These are phyloP conservation scores for Tuber aestivum DNA, from an alignment of 495 filamentous ascomycete species.

Conservation along the genomic window DNA sequence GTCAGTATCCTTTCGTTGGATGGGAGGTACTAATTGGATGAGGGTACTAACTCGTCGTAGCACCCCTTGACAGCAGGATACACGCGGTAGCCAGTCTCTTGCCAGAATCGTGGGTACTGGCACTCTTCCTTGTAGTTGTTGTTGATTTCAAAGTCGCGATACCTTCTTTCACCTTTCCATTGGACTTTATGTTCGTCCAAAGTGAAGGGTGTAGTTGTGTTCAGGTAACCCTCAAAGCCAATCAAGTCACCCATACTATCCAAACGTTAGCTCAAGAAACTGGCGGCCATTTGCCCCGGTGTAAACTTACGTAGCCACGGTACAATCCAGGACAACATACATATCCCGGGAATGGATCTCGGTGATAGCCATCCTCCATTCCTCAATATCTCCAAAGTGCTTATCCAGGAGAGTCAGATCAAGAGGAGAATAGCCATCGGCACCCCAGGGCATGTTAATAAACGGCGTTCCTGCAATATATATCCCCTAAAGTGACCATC, in stretches of 20 bases:
- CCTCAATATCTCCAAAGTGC: conserved; percentile 59
- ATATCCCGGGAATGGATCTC: conserved; percentile 62
- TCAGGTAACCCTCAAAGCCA: conserved; percentile 62
- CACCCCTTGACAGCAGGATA: conserved; percentile 46
- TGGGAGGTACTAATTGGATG: neutral
- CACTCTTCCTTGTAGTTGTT: conserved; percentile 58
- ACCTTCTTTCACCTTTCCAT: conserved; percentile 56
- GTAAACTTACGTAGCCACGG: conserved; percentile 57
- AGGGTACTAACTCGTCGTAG: conserved; percentile 51
- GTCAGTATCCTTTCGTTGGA: neutral
- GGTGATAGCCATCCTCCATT: conserved; percentile 59
- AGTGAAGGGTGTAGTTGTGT: conserved; percentile 59
- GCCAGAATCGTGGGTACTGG: conserved; percentile 62
- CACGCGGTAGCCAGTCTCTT: conserved; percentile 55
- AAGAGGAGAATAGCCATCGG: conserved; percentile 60
- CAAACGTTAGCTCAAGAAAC: conserved; percentile 8
- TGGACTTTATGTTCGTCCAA: conserved; percentile 53
- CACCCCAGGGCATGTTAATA: conserved; percentile 67
- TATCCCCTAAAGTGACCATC: conserved; percentile 48
- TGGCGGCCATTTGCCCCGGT: neutral
- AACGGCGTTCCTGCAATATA: conserved; percentile 64
- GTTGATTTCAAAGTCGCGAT: conserved; percentile 59
- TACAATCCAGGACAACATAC: conserved; percentile 70
- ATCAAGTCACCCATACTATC: conserved; percentile 60
- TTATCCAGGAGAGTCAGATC: conserved; percentile 66